phyloP scores from a whole-genome alignment of 768 basidiomycete genomes.

The Boletus pseudopeckii region DNA sequence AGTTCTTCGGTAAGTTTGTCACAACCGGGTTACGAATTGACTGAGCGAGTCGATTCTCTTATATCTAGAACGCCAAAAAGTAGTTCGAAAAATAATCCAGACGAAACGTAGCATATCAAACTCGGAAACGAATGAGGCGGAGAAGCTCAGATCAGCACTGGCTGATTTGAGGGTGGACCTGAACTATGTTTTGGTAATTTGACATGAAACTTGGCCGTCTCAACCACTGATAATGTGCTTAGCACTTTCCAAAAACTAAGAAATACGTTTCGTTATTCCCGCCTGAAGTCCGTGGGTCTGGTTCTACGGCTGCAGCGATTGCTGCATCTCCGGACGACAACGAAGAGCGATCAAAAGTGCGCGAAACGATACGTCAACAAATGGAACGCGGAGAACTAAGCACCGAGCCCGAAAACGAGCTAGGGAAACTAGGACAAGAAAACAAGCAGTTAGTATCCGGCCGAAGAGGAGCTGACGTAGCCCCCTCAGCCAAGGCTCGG shows the following conservation, averaged over 20 bases:
- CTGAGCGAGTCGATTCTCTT: not conserved
- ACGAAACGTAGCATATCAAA: conserved; percentile 51
- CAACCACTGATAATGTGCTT: conserved; percentile 2
- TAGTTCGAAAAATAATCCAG: conserved; percentile 71
- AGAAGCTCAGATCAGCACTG: conserved; percentile 47
- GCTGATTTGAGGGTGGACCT: conserved; percentile 75
- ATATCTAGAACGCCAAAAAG: conserved; percentile 77
- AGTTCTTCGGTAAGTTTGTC: conserved; percentile 80
- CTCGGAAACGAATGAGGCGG: conserved; percentile 34
- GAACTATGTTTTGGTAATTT: conserved; percentile 78
- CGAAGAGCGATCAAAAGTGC: conserved; percentile 55
- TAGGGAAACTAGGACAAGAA: conserved; percentile 12
- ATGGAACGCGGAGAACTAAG: conserved; percentile 62
- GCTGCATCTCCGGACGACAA: conserved; percentile 30
- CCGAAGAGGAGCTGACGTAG: conserved; percentile 1
- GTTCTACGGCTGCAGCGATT: conserved; percentile 8
- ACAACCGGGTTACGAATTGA: not conserved
- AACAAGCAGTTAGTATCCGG: not conserved
- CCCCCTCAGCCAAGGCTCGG: conserved; percentile 3
- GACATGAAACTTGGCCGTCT: not conserved
- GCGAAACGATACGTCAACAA: conserved; percentile 51
- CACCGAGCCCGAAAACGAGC: conserved; percentile 54
- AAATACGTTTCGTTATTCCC: conserved; percentile 94
- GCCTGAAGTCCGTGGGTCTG: conserved; percentile 43
- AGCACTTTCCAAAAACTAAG: conserved; percentile 82